phyloP scores from a whole-genome alignment of 2,329 filamentous ascomycete species.

The Teratosphaeria nubilosa region DNA sequence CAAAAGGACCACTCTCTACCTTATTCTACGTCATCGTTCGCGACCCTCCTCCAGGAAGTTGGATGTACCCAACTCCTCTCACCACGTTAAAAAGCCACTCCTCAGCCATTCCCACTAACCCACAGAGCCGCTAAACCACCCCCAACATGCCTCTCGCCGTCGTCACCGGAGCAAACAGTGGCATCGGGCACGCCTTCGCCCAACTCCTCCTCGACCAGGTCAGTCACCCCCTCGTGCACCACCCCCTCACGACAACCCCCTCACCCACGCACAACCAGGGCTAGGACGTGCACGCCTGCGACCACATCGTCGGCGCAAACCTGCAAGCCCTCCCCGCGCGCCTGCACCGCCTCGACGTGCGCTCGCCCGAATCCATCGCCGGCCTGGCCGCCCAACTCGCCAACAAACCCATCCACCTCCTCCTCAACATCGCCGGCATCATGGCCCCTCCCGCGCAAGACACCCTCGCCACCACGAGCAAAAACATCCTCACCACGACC shows the following conservation, averaged over 20 bases:
- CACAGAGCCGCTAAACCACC: background rate
- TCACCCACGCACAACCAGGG: constrained; percentile 9
- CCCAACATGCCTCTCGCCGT: constrained; percentile 1
- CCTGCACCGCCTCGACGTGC: constrained; percentile 25
- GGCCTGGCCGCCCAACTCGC: constrained; percentile 23
- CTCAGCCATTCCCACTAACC: no score
- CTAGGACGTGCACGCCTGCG: constrained; percentile 25
- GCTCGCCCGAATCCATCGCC: constrained; percentile 26
- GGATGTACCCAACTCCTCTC: no score
- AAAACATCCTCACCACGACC: constrained; percentile 23
- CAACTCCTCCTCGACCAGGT: constrained; percentile 4
- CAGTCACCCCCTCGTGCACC: background rate
- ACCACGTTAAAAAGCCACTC: no score
- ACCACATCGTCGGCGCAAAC: constrained; percentile 20
- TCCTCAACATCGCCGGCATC: constrained; percentile 31
- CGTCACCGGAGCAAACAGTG: constrained; percentile 1
- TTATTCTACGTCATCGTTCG: no score
- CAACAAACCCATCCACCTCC: constrained; percentile 25
- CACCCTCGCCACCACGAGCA: constrained; percentile 22
- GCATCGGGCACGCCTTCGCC: constrained; percentile 5
- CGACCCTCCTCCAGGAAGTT: no score
- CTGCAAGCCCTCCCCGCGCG: constrained; percentile 22
- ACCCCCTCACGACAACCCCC: background rate
- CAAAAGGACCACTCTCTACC: no score
- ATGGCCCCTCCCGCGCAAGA: constrained; percentile 26